Percentiles rank a stretch among this genome's conserved stretches.
phyloP scores from a whole-genome alignment of 306 rosid species.

The Fragaria iinumae region DNA sequence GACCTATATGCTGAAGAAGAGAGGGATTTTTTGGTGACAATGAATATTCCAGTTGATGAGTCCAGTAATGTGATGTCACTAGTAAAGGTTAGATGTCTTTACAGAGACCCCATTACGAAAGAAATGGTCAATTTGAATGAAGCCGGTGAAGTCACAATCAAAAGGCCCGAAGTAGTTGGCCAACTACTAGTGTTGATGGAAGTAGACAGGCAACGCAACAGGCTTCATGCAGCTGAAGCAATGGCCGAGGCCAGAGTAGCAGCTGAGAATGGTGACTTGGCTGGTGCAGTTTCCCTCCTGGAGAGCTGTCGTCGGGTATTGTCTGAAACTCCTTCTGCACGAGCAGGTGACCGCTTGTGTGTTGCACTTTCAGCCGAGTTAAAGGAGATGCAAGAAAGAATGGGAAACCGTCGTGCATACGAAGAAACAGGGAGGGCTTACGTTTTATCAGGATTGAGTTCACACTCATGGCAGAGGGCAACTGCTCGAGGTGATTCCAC shows the following conservation, averaged over 20 bases:
- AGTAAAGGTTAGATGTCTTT: slow-evolving; percentile 52
- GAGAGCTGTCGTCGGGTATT: slow-evolving; percentile 50
- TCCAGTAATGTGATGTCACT: slow-evolving; percentile 55
- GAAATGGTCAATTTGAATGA: slow-evolving; percentile 50
- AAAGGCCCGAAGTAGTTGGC: slow-evolving; percentile 54
- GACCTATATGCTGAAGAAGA: slow-evolving; percentile 93
- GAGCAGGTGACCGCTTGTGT: slow-evolving; percentile 61
- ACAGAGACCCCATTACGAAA: slow-evolving; percentile 63
- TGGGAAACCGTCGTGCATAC: slow-evolving; percentile 68
- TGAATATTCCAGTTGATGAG: slow-evolving; percentile 65
- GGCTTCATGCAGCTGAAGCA: slow-evolving; percentile 65
- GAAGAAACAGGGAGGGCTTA: slow-evolving; percentile 92
- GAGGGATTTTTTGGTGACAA: slow-evolving; percentile 72
- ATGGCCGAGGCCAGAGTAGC: slow-evolving; percentile 75
- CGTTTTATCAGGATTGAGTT: slow-evolving; percentile 81
- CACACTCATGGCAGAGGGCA: slow-evolving; percentile 95
- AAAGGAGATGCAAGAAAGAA: slow-evolving; percentile 92
- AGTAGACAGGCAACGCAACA: slow-evolving; percentile 84
- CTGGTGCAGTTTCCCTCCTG: slow-evolving; percentile 65
- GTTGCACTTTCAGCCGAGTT: slow-evolving; percentile 63
- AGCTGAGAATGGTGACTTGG: slow-evolving; percentile 68
- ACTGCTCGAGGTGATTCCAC: slow-evolving; percentile 93
- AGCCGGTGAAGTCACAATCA: slow-evolving; percentile 60
- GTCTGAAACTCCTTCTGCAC: slow-evolving; percentile 61
- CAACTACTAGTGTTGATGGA: slow-evolving; percentile 52